Conservation (phyloP, 257 asterid species). For the Capsicum rhomboideum region DNA sequence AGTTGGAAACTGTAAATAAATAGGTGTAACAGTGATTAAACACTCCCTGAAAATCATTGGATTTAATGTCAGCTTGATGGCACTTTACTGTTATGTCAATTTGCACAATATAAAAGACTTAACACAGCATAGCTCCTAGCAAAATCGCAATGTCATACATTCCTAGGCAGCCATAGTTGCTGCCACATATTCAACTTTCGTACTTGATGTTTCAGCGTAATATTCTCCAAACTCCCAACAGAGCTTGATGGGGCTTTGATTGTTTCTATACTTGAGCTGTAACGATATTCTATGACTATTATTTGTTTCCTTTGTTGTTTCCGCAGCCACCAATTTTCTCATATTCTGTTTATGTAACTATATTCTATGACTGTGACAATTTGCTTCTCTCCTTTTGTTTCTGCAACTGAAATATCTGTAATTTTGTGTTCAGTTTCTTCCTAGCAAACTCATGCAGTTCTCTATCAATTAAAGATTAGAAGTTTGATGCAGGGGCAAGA, state of each 20-base stretch:
- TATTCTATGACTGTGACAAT: background rate
- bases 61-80: background rate
- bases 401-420: background rate
- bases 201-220: background rate
- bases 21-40: too few species aligned
- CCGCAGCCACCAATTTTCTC: too few species aligned
- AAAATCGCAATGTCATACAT: background rate
- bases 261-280: background rate
- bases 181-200: background rate
- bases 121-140: background rate
- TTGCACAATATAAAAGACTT: background rate
- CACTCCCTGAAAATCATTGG: too few species aligned
- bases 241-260: background rate
- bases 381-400: background rate
- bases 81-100: background rate
- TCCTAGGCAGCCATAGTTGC: background rate
- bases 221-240: background rate
- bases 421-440: background rate
- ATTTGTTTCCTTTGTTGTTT: too few species aligned
- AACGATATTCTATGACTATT: background rate
- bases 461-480: background rate
- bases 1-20: too few species aligned
- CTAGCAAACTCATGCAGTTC: background rate
- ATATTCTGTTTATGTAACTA: background rate
- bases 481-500: constrained; percentile 68